A percentile compares a stretch with the other conserved stretches of the same genome.
Evolutionary conservation across 2,329 filamentous ascomycete genomes (phyloP).

Genomic region (Pyrenophora graminea): DNA sequence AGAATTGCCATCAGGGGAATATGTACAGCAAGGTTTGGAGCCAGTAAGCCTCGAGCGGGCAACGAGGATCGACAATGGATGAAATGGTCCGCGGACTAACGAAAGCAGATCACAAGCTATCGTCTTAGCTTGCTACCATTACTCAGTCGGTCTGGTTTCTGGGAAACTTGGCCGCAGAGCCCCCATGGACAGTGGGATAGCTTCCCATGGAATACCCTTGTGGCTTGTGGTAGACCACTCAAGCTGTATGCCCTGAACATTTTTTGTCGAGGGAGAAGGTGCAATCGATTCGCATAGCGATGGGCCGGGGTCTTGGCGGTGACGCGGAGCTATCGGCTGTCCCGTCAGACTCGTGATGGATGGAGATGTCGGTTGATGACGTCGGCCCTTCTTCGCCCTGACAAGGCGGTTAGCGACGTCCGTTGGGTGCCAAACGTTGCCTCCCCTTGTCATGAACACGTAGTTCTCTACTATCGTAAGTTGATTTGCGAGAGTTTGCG

Average conservation of each 20-base stretch:
- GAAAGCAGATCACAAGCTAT: too few relatives aligned
- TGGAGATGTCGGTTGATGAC: not conserved
- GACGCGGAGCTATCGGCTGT: not conserved
- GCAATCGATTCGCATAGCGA: not conserved
- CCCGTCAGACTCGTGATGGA: too few relatives aligned
- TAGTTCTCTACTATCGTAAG: too few relatives aligned
- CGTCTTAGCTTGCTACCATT: too few relatives aligned
- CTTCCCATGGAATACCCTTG: not conserved
- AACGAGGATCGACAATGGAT: too few relatives aligned
- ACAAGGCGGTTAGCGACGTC: not conserved
- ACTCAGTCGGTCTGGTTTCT: too few relatives aligned
- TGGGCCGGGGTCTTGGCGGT: slow-evolving; percentile 1
- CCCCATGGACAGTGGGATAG: not conserved
- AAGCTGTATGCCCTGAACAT: not conserved
- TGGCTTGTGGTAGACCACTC: not conserved
- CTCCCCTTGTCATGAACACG: not conserved
- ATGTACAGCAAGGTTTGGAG: too few relatives aligned
- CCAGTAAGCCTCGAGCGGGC: too few relatives aligned
- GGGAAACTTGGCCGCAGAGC: not conserved
- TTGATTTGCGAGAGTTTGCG: too few relatives aligned
- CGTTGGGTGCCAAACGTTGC: not conserved
- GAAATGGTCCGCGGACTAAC: too few relatives aligned
- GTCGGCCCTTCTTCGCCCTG: not conserved
- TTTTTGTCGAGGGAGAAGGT: not conserved
- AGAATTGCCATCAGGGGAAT: too few relatives aligned